Base-by-base conservation (phyloP, 1,284 basidiomycete genomes). In the Moesziomyces sp. region DNA sequence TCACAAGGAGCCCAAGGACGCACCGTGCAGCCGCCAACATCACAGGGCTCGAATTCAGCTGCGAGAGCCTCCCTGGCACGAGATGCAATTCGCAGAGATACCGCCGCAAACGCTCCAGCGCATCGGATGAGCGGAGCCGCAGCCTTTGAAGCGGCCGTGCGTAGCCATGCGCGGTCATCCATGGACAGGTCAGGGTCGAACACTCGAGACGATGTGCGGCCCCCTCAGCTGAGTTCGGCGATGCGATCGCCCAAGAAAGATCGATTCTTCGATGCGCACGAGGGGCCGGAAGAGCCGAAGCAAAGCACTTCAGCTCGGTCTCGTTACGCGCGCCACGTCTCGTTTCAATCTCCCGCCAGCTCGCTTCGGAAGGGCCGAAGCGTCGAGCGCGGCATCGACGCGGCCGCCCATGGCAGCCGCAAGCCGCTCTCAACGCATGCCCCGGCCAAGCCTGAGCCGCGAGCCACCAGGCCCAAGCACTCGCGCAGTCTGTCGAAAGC, bases 321-420 rank as follows among this genome's bases (percentile, higher is more conserved):
- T 9, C 52, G 59, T 34, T 38, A 46, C 11, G 24, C 46, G 19
- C 49, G 55, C 11, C 58, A 62, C 34, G 66, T 69, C 8, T 49
- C 52, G 2, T 69, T 69, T 52, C 45, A 43, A 24, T 58, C 66
- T 21, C 66, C 66, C 8, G 50, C 66, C 7, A 52, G 48, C 49
- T 69, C 66, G 18, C 52, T 62, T 13, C 52, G 52, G 45, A 69
- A 58, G n/a, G 59, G 59, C 45, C 54, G 47, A 21, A 11, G n/a
- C 1, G 59, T 52, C 44, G 48, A 49, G 13, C 35, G 58, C 1
- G 28, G 26, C 5, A 19, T 26, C 6, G 52, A 34, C 6, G 18
- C 38, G 6, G 52, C 52, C n/a, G 52, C 55, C 3, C 40, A 49
- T 21, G 56, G 66, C 52, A 62, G 66, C 18, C 51, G 47, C 26